A percentile compares a stretch with the other conserved stretches of the same genome.
Conservation (phyloP, 1,284 basidiomycete species). For the Neolentinus lepideus region DNA sequence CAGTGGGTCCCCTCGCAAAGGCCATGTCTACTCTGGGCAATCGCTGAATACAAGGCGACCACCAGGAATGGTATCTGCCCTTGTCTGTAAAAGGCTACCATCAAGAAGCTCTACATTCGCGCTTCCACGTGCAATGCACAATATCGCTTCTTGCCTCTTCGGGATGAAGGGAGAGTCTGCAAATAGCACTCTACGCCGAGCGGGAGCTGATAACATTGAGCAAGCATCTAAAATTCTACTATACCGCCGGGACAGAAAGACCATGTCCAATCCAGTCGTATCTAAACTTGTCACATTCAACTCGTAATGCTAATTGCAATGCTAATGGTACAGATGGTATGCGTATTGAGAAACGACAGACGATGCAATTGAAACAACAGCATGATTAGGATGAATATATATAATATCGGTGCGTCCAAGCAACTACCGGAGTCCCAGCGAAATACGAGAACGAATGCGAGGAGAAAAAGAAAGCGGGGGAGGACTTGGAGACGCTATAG, state of each 20-base stretch:
- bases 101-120: neutral
- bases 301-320: constrained; percentile 1
- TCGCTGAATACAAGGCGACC: neutral
- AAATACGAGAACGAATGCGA: constrained; percentile 4
- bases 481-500: constrained; percentile 36
- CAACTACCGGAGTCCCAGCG: neutral
- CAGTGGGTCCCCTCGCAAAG: neutral
- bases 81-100: neutral
- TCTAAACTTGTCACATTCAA: no score
- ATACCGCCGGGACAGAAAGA: no score
- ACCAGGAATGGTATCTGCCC: neutral
- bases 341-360: neutral
- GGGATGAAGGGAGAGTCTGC: constrained; percentile 16
- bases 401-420: neutral
- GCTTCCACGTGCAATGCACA: neutral
- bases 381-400: constrained; percentile 4
- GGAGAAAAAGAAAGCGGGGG: constrained; percentile 5
- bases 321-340: neutral
- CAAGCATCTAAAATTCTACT: no score
- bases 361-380: neutral
- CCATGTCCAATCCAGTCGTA: no score
- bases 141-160: constrained; percentile 13
- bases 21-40: neutral
- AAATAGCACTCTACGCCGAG: constrained; percentile 9
- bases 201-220: neutral